Conservation (phyloP, 176 grass and related monocot species). For the Cenchrus americanus region DNA sequence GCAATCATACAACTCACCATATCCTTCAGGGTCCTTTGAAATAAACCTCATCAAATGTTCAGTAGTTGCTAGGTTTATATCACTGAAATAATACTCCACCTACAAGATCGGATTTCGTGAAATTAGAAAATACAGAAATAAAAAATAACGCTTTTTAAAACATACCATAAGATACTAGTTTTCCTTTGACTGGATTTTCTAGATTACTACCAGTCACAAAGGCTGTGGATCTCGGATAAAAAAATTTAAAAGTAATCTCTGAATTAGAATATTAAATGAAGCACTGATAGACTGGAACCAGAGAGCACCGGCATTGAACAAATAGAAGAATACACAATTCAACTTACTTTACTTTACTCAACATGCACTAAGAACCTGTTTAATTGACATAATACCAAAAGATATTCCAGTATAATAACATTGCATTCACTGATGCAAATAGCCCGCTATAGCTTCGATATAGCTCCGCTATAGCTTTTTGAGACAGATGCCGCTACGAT, state of each 20-base stretch:
- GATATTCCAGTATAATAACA: slow-evolving; percentile 3
- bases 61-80: slow-evolving; percentile 91
- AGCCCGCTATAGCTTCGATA: too few relatives aligned
- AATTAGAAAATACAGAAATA: slow-evolving; percentile 29
- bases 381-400: not conserved
- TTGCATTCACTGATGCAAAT: too few relatives aligned
- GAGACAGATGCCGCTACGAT: too few relatives aligned
- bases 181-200: not conserved
- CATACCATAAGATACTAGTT: not conserved
- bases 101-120: slow-evolving; percentile 43
- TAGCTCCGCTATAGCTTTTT: too few relatives aligned
- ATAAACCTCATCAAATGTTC: slow-evolving; percentile 99
- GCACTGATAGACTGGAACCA: not conserved
- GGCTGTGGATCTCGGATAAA: not conserved
- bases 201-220: slow-evolving; percentile 11
- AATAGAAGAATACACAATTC: not conserved
- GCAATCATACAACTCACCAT: slow-evolving; percentile 68
- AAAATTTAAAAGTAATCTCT: slow-evolving; percentile 1
- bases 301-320: not conserved
- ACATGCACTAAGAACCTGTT: not conserved
- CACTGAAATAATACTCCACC: slow-evolving; percentile 99
- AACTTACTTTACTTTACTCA: not conserved
- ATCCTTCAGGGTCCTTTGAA: slow-evolving; percentile 86
- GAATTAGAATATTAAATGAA: slow-evolving; percentile 4
- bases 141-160: not conserved